These are phyloP conservation scores for Thalassiosira oceanica DNA, from an alignment of 352 stramenopile species.

Conservation along the genomic window DNA sequence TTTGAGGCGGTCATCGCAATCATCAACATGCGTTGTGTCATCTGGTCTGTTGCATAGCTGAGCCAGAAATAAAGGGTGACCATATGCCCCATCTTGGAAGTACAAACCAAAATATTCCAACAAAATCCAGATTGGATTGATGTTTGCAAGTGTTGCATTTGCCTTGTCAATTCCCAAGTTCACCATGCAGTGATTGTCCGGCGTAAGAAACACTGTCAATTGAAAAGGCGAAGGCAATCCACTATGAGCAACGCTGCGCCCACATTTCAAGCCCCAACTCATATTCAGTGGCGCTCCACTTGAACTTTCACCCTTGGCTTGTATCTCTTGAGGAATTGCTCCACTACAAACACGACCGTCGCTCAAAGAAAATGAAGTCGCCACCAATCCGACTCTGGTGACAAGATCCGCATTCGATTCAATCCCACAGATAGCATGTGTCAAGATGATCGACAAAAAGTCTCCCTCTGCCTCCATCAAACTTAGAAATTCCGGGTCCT, in stretches of 20 bases:
- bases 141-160: constrained; percentile 58
- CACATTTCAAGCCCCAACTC: constrained; percentile 67
- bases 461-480: constrained; percentile 24
- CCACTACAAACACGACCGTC: constrained; percentile 21
- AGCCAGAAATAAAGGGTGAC: constrained; percentile 68
- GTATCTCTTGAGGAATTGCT: constrained; percentile 29
- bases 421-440: constrained; percentile 52
- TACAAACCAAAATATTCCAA: constrained; percentile 79
- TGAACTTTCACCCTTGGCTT: constrained; percentile 9
- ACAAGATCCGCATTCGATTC: constrained; percentile 45
- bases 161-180: constrained; percentile 71
- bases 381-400: constrained; percentile 38
- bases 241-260: constrained; percentile 53
- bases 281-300: constrained; percentile 54
- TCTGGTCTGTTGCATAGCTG: constrained; percentile 26
- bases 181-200: constrained; percentile 66
- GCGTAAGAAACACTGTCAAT: constrained; percentile 76
- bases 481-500: constrained; percentile 30
- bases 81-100: constrained; percentile 70
- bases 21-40: constrained; percentile 6
- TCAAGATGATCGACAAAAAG: constrained; percentile 43
- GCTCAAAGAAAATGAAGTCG: constrained; percentile 37
- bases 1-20: constrained; percentile 38
- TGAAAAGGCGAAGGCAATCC: constrained; percentile 70
- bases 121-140: constrained; percentile 71